Evolutionary conservation across 345 rosid genomes (phyloP), one percentile per base, ranked within the genome.

Genomic region (Euphorbia peplus): DNA sequence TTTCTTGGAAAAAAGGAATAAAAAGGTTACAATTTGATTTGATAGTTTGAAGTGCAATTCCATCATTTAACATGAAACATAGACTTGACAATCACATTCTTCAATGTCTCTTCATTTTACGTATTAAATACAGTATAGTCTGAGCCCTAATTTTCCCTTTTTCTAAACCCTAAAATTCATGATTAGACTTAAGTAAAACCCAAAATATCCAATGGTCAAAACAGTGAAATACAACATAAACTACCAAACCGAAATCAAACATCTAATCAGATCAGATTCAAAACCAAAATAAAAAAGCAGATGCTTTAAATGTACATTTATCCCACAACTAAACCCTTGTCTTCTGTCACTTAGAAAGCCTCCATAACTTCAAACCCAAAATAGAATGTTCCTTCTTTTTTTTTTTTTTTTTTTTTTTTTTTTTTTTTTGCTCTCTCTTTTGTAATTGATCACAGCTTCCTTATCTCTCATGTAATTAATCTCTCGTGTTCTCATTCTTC

Each of bases 261-360:
- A 29, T 24, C 26, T 73, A 60, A 54, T 65, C 53, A 48, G 54
- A 37, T 39, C 9, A n/a, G n/a, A n/a, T n/a, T n/a, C n/a, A n/a
- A n/a, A n/a, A n/a, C n/a, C n/a, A n/a, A n/a, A 32, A 6, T 6
- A 32, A 32, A 32, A 32, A 32, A 32, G 6, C 37, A 47, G 32
- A 57, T 67, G 68, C 67, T 78, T 80, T 70, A 81, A 16, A 79
- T 70, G 63, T 80, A 71, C 83, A 72, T 56, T 5, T 55, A 72
- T 56, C 78, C 61, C 79, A 63, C 55, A 85, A 86, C 75, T 77
- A 75, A 80, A 74, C 75, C 77, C 77, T 80, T 71, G 77, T 70
- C 70, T 68, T 66, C 86, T 74, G 81, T 66, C 74, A 69, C 71
- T 64, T n/a, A 24, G 87, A 89, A 89, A 87, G 91, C 85, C 5